Conservation (phyloP, 176 grass and related monocot genomes). For the Phragmites australis region DNA sequence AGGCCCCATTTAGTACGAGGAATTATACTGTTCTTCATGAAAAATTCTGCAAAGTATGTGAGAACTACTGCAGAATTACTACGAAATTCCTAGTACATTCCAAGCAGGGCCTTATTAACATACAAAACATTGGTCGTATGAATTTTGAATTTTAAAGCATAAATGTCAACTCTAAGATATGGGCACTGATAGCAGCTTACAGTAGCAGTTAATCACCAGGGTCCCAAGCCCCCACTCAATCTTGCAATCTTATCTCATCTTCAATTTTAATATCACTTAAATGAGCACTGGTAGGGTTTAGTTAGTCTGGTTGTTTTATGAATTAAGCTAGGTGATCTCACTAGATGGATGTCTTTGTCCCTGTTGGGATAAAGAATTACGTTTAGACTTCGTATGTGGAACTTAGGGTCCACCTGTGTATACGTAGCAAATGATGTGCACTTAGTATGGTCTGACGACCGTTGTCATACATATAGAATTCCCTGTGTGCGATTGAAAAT, state of each 20-base stretch:
- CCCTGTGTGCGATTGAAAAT: too few relatives aligned
- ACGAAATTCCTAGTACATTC: not conserved
- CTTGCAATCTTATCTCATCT: slow-evolving; percentile 8
- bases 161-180: not conserved
- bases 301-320: slow-evolving; percentile 15
- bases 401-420: not conserved
- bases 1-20: not conserved
- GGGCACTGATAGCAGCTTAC: not conserved
- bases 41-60: not conserved
- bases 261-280: not conserved
- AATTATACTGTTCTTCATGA: not conserved
- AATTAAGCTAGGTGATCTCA: not conserved
- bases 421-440: slow-evolving; percentile 15
- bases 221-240: slow-evolving; percentile 3
- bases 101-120: not conserved
- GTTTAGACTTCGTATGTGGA: slow-evolving; percentile 1
- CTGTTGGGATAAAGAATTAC: slow-evolving; percentile 13
- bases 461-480: too few relatives aligned
- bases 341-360: not conserved
- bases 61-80: not conserved
- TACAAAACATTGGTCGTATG: not conserved
- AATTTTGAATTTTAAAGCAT: not conserved
- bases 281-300: slow-evolving; percentile 30
- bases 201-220: slow-evolving; percentile 20
- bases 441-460: not conserved